A percentile compares a stretch with the other conserved stretches of the same genome.
Conservation (phyloP, 495 filamentous ascomycete species). For the Bathelium albidoporum region DNA sequence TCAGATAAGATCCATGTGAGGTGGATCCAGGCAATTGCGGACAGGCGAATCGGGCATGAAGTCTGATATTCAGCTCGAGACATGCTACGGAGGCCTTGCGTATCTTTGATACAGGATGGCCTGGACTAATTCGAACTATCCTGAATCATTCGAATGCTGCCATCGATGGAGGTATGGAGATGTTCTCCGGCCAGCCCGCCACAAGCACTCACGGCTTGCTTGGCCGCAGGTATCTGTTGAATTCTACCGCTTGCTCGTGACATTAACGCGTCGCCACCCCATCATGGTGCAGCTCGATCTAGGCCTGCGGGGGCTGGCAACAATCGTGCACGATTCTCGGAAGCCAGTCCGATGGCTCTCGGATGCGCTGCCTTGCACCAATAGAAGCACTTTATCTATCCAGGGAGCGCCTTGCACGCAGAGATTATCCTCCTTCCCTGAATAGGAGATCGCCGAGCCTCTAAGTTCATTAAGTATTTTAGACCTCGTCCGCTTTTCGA, state of each 20-base stretch:
- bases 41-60: too few relatives aligned
- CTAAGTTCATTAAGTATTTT: not conserved
- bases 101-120: slow-evolving; percentile 2
- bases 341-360: not conserved
- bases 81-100: not conserved
- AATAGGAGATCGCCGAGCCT: not conserved
- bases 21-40: not conserved
- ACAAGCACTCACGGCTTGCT: not conserved
- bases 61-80: not conserved
- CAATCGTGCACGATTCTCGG: not conserved
- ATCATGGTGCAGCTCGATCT: not conserved
- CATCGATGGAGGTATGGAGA: too few relatives aligned
- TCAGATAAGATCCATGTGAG: not conserved
- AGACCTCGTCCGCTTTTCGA: not conserved
- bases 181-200: not conserved
- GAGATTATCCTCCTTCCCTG: not conserved
- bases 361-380: not conserved
- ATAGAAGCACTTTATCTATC: not conserved
- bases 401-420: not conserved
- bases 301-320: not conserved
- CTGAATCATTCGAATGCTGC: too few relatives aligned
- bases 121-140: too few relatives aligned
- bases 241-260: not conserved
- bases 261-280: not conserved
- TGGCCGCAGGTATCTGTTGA: not conserved